phyloP scores from a whole-genome alignment of 1,284 basidiomycete species.

The Puccinia coronata region DNA sequence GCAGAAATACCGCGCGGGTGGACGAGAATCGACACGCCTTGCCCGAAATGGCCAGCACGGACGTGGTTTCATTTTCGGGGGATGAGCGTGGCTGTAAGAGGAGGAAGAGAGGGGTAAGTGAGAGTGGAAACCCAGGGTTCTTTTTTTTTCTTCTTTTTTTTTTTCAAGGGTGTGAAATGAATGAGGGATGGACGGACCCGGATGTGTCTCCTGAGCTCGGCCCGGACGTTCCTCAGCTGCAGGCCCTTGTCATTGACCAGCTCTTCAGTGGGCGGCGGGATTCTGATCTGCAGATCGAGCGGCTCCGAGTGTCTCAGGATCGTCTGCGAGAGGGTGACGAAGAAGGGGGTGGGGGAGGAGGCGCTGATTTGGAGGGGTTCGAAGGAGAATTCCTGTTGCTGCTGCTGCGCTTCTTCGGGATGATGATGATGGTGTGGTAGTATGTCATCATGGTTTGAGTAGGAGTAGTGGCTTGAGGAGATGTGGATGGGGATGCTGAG shows the following conservation, averaged over 20 bases:
- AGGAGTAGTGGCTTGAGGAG: constrained; percentile 6
- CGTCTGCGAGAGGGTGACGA: constrained; percentile 34
- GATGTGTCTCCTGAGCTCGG: constrained; percentile 38
- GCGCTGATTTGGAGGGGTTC: constrained; percentile 23
- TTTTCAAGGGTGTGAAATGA: no score
- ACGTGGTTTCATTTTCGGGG: background rate
- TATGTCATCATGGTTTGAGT: no score
- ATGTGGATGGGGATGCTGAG: constrained; percentile 29
- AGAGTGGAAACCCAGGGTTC: background rate
- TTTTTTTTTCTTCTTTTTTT: no score
- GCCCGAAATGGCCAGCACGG: constrained; percentile 38
- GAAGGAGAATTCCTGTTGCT: background rate
- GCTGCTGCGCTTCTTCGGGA: background rate
- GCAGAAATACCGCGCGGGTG: constrained; percentile 28
- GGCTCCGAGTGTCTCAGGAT: constrained; percentile 35
- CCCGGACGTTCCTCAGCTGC: constrained; percentile 29
- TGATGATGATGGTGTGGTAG: background rate
- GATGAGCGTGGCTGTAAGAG: background rate
- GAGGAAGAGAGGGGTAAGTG: background rate
- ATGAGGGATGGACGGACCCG: background rate
- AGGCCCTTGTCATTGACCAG: constrained; percentile 35
- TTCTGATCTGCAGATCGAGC: constrained; percentile 27
- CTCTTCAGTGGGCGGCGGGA: constrained; percentile 42
- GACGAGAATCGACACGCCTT: constrained; percentile 40
- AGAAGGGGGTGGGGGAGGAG: constrained; percentile 28